Percentiles rank a stretch among this genome's conserved stretches.
phyloP scores from a whole-genome alignment of 2,329 filamentous ascomycete genomes.

The Sphaerulina vaccinii region DNA sequence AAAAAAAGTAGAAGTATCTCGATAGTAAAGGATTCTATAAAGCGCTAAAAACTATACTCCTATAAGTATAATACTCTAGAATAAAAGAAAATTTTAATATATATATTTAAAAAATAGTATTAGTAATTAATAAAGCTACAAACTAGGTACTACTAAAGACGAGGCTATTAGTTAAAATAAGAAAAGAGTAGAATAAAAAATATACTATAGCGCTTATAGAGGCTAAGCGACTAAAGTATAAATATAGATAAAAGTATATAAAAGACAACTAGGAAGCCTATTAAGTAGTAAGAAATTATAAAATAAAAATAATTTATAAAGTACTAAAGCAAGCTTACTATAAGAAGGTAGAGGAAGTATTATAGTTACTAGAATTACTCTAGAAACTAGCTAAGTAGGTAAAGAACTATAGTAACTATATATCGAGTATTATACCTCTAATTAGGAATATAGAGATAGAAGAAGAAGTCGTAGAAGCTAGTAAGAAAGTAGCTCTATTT shows the following conservation, averaged over 20 bases:
- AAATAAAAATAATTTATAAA: not conserved
- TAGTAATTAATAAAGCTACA: not conserved
- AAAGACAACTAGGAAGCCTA: not conserved
- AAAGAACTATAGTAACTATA: not conserved
- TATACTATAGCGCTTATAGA: not conserved
- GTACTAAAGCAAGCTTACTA: not conserved
- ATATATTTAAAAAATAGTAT: not conserved
- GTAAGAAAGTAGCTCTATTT: not conserved
- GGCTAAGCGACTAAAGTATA: not conserved
- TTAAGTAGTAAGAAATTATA: constrained; percentile 5
- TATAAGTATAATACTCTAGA: not conserved
- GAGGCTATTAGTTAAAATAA: not conserved
- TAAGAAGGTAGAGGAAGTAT: not conserved
- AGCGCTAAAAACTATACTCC: not conserved
- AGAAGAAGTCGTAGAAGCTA: constrained; percentile 1
- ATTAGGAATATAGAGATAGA: not conserved
- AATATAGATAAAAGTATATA: not conserved
- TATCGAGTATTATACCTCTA: not conserved
- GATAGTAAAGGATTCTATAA: not conserved
- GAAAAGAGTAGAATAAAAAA: constrained; percentile 1
- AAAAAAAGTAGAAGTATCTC: not conserved
- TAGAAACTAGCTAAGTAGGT: not conserved
- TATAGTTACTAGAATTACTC: constrained; percentile 1
- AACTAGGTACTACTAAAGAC: constrained; percentile 1
- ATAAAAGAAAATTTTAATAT: not conserved